phyloP scores from a whole-genome alignment of 805 yeast genomes.

The Middelhovenomyces tepae region DNA sequence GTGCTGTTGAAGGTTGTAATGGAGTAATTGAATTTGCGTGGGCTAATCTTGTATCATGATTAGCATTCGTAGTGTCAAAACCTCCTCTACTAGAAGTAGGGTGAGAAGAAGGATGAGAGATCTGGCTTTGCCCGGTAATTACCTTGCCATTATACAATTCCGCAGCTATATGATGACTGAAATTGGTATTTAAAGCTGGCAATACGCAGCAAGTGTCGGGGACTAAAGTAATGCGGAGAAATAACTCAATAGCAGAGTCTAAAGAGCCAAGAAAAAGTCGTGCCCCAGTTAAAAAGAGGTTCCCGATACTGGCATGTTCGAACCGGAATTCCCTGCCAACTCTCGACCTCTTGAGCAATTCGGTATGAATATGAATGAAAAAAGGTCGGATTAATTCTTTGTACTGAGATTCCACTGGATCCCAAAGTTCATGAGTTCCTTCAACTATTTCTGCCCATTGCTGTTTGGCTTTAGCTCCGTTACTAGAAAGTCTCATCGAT shows the following conservation, averaged over 20 bases:
- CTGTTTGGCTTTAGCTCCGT: conserved; percentile 41
- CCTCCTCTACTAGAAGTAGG: too few relatives aligned
- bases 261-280: conserved; percentile 75
- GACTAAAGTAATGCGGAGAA: conserved; percentile 54
- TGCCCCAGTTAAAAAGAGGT: conserved; percentile 72
- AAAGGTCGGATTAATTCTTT: conserved; percentile 71
- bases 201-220: conserved; percentile 47
- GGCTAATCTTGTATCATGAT: too few relatives aligned
- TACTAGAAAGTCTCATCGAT: conserved; percentile 43
- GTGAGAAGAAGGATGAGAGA: conserved; percentile 69
- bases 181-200: conserved; percentile 79
- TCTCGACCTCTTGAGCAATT: conserved; percentile 58
- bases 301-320: conserved; percentile 78
- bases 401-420: conserved; percentile 42
- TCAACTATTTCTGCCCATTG: conserved; percentile 79
- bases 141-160: conserved; percentile 55
- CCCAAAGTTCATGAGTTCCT: conserved; percentile 69
- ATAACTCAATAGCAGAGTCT: conserved; percentile 73
- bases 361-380: conserved; percentile 69
- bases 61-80: too few relatives aligned
- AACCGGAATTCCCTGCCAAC: conserved; percentile 55
- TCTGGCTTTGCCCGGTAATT: conserved; percentile 87
- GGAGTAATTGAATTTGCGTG: too few relatives aligned
- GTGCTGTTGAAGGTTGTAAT: conserved; percentile 11
- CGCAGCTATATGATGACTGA: conserved; percentile 82